Base-by-base conservation (phyloP, 768 basidiomycete species). In the Collybia nuda region DNA sequence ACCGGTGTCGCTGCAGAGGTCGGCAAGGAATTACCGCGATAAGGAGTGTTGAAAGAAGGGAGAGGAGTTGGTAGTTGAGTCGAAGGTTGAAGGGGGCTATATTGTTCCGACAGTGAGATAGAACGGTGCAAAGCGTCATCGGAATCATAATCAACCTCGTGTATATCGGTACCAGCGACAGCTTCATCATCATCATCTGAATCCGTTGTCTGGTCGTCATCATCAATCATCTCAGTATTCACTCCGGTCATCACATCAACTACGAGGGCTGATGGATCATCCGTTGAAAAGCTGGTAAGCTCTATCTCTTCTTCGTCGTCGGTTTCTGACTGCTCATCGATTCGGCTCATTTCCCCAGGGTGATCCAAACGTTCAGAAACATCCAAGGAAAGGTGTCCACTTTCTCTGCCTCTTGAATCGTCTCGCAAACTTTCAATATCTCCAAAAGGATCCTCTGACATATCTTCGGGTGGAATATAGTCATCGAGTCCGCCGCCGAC, bases 371-470 rank as follows among this genome's bases (percentile, higher is more conserved):
- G 49, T 14, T 54, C 51, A 36, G 54, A 45, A 9, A 42, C 44
- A 19, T 59, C 63, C 7, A 54, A 59, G 29, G 51, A 58, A 43
- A 53, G 47, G 36, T 52, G 43, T 32, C 50, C 47, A 32, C 48
- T 55, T 12, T 71, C 68, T 40, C 63, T 64, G 11, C 67, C 67
- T 42, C 65, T 68, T 19, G 79, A 76, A 49, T 88, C 88, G 48
- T 88, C 87, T 28, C 80, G 73, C 59, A 94, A 64, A 58, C 92
- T 93, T 62, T 96, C 94, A 47, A 98, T 88, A 58, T 94, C 94
- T 26, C 82, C 81, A 68, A 98, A 98, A 6, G 92, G 90, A 71
- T 98, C 95, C 57, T 92, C 90, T 54, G 88, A 90, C 38, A 78
- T 75, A 37, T 78, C 70, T 23, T 70, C 76, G 47, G 71, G 61